Percentiles rank a stretch among this genome's conserved stretches.
Evolutionary conservation across 2,329 filamentous ascomycete species (phyloP).

Genomic region (Exophiala sp.): DNA sequence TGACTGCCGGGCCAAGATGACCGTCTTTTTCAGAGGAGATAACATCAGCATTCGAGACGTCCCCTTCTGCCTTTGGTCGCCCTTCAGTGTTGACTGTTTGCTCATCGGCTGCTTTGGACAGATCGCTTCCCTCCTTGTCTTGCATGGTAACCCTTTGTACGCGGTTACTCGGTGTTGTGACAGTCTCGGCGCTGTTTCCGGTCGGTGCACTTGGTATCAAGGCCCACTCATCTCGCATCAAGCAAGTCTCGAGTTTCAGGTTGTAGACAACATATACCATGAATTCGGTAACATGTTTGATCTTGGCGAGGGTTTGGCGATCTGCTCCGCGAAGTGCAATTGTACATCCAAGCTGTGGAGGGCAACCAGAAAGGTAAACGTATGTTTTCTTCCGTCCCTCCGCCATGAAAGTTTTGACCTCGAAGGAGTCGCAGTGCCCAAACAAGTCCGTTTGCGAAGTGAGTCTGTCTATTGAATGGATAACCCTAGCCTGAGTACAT

Average conservation of each 20-base stretch:
- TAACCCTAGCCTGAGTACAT: slow-evolving; percentile 86
- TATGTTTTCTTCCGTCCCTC: slow-evolving; percentile 86
- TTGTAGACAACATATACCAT: slow-evolving; percentile 99
- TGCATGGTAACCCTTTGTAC: background rate
- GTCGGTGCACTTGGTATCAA: slow-evolving; percentile 58
- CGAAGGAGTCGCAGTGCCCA: slow-evolving; percentile 79
- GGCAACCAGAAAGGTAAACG: slow-evolving; percentile 88
- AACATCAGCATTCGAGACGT: slow-evolving; percentile 22
- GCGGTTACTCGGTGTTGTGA: background rate
- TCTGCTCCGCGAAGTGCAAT: slow-evolving; percentile 84
- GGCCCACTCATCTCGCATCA: slow-evolving; percentile 90
- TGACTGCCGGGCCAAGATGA: slow-evolving; percentile 11
- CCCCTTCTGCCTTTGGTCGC: slow-evolving; percentile 2
- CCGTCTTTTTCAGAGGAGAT: slow-evolving; percentile 15
- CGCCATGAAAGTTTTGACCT: slow-evolving; percentile 92
- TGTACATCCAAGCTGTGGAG: slow-evolving; percentile 86
- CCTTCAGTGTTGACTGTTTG: slow-evolving; percentile 15
- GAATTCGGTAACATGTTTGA: slow-evolving; percentile 95
- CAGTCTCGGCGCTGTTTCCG: slow-evolving; percentile 6
- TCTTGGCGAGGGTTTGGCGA: slow-evolving; percentile 64
- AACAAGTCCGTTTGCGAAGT: slow-evolving; percentile 70
- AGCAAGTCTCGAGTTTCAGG: slow-evolving; percentile 86
- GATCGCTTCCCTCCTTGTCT: background rate
- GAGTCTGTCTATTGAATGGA: slow-evolving; percentile 92
- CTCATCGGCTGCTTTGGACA: slow-evolving; percentile 9